Evolutionary conservation across 179 eudicot species (phyloP), one percentile per base, ranked within the genome.

Genomic region (Drosera spatulata): DNA sequence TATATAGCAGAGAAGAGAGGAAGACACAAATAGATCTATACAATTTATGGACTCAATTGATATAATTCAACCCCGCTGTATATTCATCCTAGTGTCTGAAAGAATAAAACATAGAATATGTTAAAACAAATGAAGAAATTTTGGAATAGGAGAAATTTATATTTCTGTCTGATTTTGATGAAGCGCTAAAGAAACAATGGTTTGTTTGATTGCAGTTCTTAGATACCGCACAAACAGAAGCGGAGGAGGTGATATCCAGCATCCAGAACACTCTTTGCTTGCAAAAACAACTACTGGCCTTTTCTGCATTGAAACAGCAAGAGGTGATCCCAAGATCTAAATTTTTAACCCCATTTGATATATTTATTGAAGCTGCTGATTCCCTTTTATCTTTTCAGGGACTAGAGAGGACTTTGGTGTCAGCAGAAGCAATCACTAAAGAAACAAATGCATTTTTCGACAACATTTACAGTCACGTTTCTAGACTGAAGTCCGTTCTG

Each of bases 241-340:
- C 88, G 58, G 80, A 75, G 69, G 80, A 76, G 49, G 85, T 83
- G 37, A 63, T 78, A 61, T 41, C 58, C 52, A 79, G 69, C 51
- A 71, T 85, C 12, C 75, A 83, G 65, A 73, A 63, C 66, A 72
- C 82, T 44, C 70, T 87, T 54, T 63, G 68, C 64, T 81, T 69
- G 65, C 89, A 90, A 72, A 68, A 65, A 60, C 77, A 75, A 54
- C 71, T 85, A 15, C 41, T 90, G 70, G 76, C 74, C 53, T 67
- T 68, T 70, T 85, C 90, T 64, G 72, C 85, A 52, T 73, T 72
- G 73, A 84, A 83, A 72, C 93, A 85, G 64, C 75, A 80, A 74
- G 88, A 87, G 87, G 96, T 87, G 69, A 39, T 33, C 42, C 14
- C 10, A 9, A 52, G 22, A 55, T 8, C 15, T 50, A 3, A 5